A percentile compares a stretch with the other conserved stretches of the same genome.
phyloP scores from a whole-genome alignment of 1,284 basidiomycete species.

The Kwoniella shivajii region DNA sequence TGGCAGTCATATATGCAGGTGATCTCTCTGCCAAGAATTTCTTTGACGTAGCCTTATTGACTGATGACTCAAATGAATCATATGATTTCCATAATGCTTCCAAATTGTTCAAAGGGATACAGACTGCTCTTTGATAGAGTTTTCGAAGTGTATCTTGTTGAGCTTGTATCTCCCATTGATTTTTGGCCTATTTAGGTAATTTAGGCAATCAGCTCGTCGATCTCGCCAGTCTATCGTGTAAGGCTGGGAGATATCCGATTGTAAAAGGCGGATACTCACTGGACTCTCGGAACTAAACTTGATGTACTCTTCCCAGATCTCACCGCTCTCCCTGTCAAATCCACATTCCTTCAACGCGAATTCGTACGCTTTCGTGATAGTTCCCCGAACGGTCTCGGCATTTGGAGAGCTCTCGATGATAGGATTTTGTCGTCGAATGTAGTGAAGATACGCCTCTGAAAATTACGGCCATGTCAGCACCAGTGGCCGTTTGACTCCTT shows the following conservation, averaged over 20 bases:
- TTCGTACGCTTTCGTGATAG: slow-evolving; percentile 87
- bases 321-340: slow-evolving; percentile 62
- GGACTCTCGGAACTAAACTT: slow-evolving; percentile 66
- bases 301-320: slow-evolving; percentile 68
- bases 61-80: slow-evolving; percentile 85
- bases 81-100: slow-evolving; percentile 94
- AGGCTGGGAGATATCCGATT: not conserved
- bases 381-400: slow-evolving; percentile 64
- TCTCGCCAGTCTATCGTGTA: not conserved
- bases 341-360: slow-evolving; percentile 90
- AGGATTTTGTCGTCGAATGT: slow-evolving; percentile 54
- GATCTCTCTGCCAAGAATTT: slow-evolving; percentile 88
- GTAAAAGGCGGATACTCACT: slow-evolving; percentile 2
- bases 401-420: slow-evolving; percentile 39
- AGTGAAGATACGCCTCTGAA: slow-evolving; percentile 54
- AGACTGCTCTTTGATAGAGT: slow-evolving; percentile 89
- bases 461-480: not conserved
- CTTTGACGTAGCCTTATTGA: slow-evolving; percentile 94
- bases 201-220: slow-evolving; percentile 5
- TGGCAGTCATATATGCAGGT: slow-evolving; percentile 88
- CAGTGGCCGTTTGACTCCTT: not conserved
- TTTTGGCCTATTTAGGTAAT: slow-evolving; percentile 59
- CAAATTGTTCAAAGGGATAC: slow-evolving; percentile 90
- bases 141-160: slow-evolving; percentile 92
- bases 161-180: slow-evolving; percentile 93